These are phyloP conservation scores for Candida endomychidarum DNA, from an alignment of 805 yeast species.

Conservation along the genomic window DNA sequence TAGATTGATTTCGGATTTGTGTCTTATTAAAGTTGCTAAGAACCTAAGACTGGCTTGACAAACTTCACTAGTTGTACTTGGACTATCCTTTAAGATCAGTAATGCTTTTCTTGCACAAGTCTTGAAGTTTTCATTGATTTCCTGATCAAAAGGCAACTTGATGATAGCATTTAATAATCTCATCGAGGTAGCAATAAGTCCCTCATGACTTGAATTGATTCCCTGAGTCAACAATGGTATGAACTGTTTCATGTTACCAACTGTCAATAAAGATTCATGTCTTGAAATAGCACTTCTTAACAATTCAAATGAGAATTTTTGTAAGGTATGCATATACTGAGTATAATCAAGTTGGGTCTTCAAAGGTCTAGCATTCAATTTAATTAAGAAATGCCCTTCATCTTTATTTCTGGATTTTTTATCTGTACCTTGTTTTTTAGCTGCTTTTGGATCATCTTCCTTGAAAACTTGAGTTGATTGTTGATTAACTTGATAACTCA, in stretches of 20 bases:
- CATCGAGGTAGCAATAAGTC: conserved; percentile 67
- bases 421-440: conserved; percentile 10
- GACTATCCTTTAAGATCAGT: conserved; percentile 67
- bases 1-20: conserved; percentile 61
- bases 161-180: conserved; percentile 60
- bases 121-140: conserved; percentile 51
- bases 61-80: conserved; percentile 73
- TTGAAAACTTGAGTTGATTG: conserved; percentile 40
- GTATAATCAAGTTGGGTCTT: conserved; percentile 56
- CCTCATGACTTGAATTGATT: conserved; percentile 68
- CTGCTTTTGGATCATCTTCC: conserved; percentile 6
- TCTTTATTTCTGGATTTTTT: conserved; percentile 11
- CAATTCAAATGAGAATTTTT: conserved; percentile 74
- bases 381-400: conserved; percentile 72
- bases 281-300: conserved; percentile 68
- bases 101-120: conserved; percentile 60
- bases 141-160: conserved; percentile 61
- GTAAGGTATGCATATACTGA: conserved; percentile 59
- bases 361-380: conserved; percentile 58
- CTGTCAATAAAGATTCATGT: conserved; percentile 58
- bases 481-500: conserved; percentile 71
- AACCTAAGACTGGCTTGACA: conserved; percentile 79
- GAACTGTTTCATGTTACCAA: conserved; percentile 65
- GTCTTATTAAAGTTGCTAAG: conserved; percentile 69
- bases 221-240: conserved; percentile 68